A percentile compares a stretch with the other conserved stretches of the same genome.
phyloP scores from a whole-genome alignment of 345 rosid species.

The Hypericum androsaemum region DNA sequence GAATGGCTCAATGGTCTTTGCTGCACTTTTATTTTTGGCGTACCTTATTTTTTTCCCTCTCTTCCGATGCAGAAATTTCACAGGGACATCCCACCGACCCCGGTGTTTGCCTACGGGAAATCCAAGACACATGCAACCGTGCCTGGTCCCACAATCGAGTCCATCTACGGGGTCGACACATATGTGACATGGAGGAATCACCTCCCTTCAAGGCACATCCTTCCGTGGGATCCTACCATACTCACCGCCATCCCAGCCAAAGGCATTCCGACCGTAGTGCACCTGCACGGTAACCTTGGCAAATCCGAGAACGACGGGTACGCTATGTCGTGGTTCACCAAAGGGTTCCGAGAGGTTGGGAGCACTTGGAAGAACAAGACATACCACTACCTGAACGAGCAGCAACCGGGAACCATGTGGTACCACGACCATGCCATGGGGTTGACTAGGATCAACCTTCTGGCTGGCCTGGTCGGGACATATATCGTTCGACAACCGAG shows the following conservation, averaged over 20 bases:
- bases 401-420: conserved; percentile 16
- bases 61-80: conserved; percentile 15
- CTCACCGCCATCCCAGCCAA: conserved; percentile 9
- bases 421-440: conserved; percentile 22
- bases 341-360: conserved; percentile 10
- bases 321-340: conserved; percentile 18
- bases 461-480: conserved; percentile 15
- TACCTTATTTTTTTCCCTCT: too few relatives aligned
- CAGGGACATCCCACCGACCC: conserved; percentile 9
- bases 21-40: too few relatives aligned
- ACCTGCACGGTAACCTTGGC: conserved; percentile 16
- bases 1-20: too few relatives aligned
- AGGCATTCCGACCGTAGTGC: conserved; percentile 21
- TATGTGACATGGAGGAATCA: conserved; percentile 13
- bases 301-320: conserved; percentile 12
- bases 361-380: conserved; percentile 5
- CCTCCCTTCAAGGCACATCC: conserved; percentile 16
- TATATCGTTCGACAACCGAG: conserved; percentile 5
- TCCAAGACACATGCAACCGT: conserved; percentile 9
- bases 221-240: conserved; percentile 18
- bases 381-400: conserved; percentile 13
- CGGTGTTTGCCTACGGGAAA: conserved; percentile 17
- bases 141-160: conserved; percentile 18
- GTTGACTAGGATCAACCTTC: conserved; percentile 17
- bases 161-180: conserved; percentile 1